Percentiles rank a stretch among this genome's conserved stretches.
Conservation (phyloP, 75 land plant species). For the Cunninghamia lanceolata region DNA sequence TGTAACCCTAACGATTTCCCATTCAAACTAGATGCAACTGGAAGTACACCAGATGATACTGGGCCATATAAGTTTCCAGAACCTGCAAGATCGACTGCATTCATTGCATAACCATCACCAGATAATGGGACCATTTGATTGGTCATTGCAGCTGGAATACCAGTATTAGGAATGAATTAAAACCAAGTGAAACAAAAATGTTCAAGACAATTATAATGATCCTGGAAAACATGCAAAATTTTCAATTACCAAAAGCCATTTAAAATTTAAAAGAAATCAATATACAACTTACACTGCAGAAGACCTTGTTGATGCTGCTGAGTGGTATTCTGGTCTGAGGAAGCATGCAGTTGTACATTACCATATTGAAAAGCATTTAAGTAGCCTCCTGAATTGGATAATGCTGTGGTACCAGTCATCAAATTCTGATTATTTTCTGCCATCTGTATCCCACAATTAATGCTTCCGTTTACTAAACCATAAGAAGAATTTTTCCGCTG, state of each 20-base stretch:
- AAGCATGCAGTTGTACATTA: slow-evolving; percentile 23
- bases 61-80: slow-evolving; percentile 48
- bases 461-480: slow-evolving; percentile 50
- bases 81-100: slow-evolving; percentile 49
- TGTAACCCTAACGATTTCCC: slow-evolving; percentile 39
- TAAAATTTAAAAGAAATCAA: not conserved
- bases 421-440: slow-evolving; percentile 47
- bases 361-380: slow-evolving; percentile 32
- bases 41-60: slow-evolving; percentile 45
- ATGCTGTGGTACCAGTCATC: slow-evolving; percentile 42
- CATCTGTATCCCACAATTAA: slow-evolving; percentile 39
- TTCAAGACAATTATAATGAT: not conserved
- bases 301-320: slow-evolving; percentile 47
- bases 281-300: slow-evolving; percentile 33
- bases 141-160: slow-evolving; percentile 14
- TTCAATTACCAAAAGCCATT: slow-evolving; percentile 3
- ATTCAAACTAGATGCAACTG: slow-evolving; percentile 29
- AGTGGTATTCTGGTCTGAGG: slow-evolving; percentile 39
- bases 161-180: not conserved
- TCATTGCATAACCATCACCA: slow-evolving; percentile 66
- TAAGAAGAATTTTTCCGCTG: slow-evolving; percentile 48
- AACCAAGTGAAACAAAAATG: not conserved
- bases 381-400: slow-evolving; percentile 29
- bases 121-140: slow-evolving; percentile 21
- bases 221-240: not conserved